These are phyloP conservation scores for Mucor indicus DNA, from an alignment of 371 early-diverging fungal genomes.

Conservation along the genomic window DNA sequence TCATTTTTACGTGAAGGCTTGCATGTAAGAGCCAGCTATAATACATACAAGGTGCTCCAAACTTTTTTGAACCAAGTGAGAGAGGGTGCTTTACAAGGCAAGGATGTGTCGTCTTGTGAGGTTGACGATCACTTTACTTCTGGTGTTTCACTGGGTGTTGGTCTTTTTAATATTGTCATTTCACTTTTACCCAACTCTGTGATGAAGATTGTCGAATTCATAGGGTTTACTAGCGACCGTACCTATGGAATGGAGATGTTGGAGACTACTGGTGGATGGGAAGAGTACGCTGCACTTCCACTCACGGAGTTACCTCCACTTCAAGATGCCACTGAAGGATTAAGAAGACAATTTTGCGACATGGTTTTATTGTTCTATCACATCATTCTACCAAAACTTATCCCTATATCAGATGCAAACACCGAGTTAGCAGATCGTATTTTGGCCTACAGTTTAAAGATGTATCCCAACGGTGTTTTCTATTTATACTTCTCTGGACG, in stretches of 20 bases:
- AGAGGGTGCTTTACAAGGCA: conserved; percentile 31
- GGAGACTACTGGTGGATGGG: conserved; percentile 57
- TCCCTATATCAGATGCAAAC: conserved; percentile 57
- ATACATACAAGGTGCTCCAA: conserved; percentile 58
- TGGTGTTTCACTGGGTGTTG: conserved; percentile 74
- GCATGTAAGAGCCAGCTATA: conserved; percentile 65
- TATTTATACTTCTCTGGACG: conserved; percentile 66
- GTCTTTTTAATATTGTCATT: conserved; percentile 50
- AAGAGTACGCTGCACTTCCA: conserved; percentile 16
- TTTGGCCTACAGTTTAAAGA: conserved; percentile 39
- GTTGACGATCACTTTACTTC: conserved; percentile 76
- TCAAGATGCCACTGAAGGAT: conserved; percentile 33
- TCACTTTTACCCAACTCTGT: conserved; percentile 51
- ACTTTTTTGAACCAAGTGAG: conserved; percentile 44
- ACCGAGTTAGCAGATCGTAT: conserved; percentile 42
- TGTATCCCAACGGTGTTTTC: conserved; percentile 63
- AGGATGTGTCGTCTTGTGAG: conserved; percentile 24
- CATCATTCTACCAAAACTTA: conserved; percentile 58
- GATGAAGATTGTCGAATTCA: conserved; percentile 56
- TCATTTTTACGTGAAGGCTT: conserved; percentile 76
- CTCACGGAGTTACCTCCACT: conserved; percentile 3
- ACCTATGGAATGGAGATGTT: conserved; percentile 64
- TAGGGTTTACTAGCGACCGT: conserved; percentile 72
- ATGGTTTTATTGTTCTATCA: conserved; percentile 67
- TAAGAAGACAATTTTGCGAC: conserved; percentile 58